Base-by-base conservation (phyloP, 2,329 filamentous ascomycete species). In the Penicillium sp. region DNA sequence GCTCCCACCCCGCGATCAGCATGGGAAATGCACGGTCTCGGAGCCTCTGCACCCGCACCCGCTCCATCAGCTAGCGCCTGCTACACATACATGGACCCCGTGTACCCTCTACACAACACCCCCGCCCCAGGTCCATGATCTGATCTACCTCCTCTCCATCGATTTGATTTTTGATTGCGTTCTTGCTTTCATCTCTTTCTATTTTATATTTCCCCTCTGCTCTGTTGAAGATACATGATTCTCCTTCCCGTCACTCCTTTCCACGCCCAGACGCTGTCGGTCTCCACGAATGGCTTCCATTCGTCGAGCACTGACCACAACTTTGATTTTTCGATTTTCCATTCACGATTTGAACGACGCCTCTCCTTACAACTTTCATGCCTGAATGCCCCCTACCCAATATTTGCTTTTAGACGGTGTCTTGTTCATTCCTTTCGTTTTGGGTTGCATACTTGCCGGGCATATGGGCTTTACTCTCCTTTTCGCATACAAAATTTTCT, bases 11-110 rank as follows among this genome's bases (percentile, higher is more conserved):
- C 64, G 14, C 70, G 76, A 26, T 53, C 64, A 29, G 67, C 72
- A 3, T 79, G 77, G 74, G 75, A 79, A 7, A 70, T 75, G 58
- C 71, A 71, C 42, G 52, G 64, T 9, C 70, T 73, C 31, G 61
- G 70, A 29, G 62, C 68, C 45, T 55, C 66, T 14, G 56, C 66
- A 52, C 62, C 71, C 3, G 64, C 70, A 16, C 69, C 68, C 8
- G 69, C 65, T 16, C 55, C 67, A 4, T 60, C 73, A 26, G 60
- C 61, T 33, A 67, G 51, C 24, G 60, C 65, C 29, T 68, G 66
- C 56, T 74, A 74, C 52, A 65, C 58, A 44, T 76, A 75, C 54
- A 54, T 74, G 58, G 65, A 72, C 39, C 67, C 70, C 9, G 65
- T 70, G 54, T 76, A 76, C 58, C 63, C 71, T 14, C 58, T 75